phyloP scores from a whole-genome alignment of 1,284 basidiomycete genomes.

The Acaromyces ingoldii region DNA sequence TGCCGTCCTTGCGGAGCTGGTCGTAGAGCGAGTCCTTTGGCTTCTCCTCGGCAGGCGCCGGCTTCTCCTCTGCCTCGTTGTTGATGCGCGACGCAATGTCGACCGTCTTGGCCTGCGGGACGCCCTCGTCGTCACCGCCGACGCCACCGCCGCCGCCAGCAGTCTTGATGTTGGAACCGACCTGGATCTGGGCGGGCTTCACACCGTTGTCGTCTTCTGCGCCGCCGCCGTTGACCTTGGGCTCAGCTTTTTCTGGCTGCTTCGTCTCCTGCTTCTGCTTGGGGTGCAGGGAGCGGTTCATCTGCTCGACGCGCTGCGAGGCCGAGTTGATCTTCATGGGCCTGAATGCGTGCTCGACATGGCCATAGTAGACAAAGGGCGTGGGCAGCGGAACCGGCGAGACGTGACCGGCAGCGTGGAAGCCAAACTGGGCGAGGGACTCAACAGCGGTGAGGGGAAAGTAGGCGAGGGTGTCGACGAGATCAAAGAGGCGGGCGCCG shows the following conservation, averaged over 20 bases:
- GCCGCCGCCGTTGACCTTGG: background rate
- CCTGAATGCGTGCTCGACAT: too few relatives aligned
- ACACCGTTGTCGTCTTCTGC: background rate
- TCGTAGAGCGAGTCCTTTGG: constrained; percentile 19
- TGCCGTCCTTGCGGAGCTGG: constrained; percentile 26
- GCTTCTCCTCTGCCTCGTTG: constrained; percentile 9
- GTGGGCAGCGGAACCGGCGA: too few relatives aligned
- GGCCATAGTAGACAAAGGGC: background rate
- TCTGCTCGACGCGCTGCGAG: background rate
- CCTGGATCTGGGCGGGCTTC: background rate
- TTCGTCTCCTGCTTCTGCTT: background rate
- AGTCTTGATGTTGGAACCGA: background rate
- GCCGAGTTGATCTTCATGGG: background rate
- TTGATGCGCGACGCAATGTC: constrained; percentile 18
- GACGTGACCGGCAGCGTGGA: too few relatives aligned
- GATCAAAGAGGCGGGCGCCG: background rate
- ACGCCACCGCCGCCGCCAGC: constrained; percentile 6
- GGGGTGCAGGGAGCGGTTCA: background rate
- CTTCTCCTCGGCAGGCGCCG: constrained; percentile 2
- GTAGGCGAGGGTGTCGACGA: background rate
- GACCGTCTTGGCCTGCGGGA: constrained; percentile 19
- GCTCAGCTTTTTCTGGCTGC: too few relatives aligned
- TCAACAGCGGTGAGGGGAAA: background rate
- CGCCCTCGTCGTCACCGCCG: constrained; percentile 7
- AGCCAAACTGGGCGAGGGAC: background rate